Base-by-base conservation (phyloP, 1,139 yeast species). In the Taphrina wiesneri region DNA sequence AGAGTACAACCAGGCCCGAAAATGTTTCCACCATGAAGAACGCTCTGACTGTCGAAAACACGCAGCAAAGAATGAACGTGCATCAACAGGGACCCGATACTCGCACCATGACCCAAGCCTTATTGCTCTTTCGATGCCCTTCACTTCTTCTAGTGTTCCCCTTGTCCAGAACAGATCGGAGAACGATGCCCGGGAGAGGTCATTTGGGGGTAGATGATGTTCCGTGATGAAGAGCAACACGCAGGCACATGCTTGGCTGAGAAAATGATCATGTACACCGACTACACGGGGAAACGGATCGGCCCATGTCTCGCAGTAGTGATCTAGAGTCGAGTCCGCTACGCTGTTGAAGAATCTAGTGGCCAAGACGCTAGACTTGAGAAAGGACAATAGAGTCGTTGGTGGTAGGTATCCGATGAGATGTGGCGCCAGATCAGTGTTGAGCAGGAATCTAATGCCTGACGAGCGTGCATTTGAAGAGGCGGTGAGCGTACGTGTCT, bases 231-330 rank as follows among this genome's bases (percentile, higher is more conserved):
- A 34, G 2, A 34, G 15, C 2, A 34, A 11, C 11, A 52, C 21
- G n/a, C 56, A 52, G 28, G 56, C 34, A 13, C 56, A 52, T 7
- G 45, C 56, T 21, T 19, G 30, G 19, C 45, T 30, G 17, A 52
- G 6, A n/a, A 52, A 52, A 19, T 52, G 56, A 4, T 34, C 56
- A 34, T 52, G 36, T 4, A 26, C 6, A 4, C 19, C 9, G 3
- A 28, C 1, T 19, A 7, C 30, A 5, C 13, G 19, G 1, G 56
- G 56, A 19, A 52, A 34, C 26, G 56, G 45, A 17, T n/a, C 5
- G 23, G 34, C 21, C 45, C 45, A 34, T n/a, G 26, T 6, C 19
- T 52, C 45, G 45, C 45, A 30, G 28, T 52, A 52, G 17, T 19
- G 4, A 28, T 52, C 56, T 9, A 52, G 19, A 3, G 19, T 32